These are phyloP conservation scores for Medicago truncatula DNA, from an alignment of 306 rosid species.

Conservation along the genomic window MtrunA17r5.0-ANR NC_053043.1:6862501-6863000, in stretches of 20 bases:
- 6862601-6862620: background rate
- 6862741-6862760: background rate
- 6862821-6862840: no score
- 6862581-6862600: background rate
- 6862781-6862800: background rate
- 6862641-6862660: background rate
- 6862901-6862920: background rate
- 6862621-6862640: background rate
- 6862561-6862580: slow-evolving; percentile 8
- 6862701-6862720: no score
- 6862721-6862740: no score
- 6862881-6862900: background rate
- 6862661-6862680: background rate
- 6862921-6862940: background rate
- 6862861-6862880: background rate
- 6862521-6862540: background rate
- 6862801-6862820: background rate
- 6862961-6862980: background rate
- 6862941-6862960: background rate
- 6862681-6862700: background rate
- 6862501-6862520: slow-evolving; percentile 23
- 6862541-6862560: slow-evolving; percentile 15
- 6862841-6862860: no score
- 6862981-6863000: no score
- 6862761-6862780: background rate